phyloP scores from a whole-genome alignment of 2,329 filamentous ascomycete genomes.

The Graphium sp. region DNA sequence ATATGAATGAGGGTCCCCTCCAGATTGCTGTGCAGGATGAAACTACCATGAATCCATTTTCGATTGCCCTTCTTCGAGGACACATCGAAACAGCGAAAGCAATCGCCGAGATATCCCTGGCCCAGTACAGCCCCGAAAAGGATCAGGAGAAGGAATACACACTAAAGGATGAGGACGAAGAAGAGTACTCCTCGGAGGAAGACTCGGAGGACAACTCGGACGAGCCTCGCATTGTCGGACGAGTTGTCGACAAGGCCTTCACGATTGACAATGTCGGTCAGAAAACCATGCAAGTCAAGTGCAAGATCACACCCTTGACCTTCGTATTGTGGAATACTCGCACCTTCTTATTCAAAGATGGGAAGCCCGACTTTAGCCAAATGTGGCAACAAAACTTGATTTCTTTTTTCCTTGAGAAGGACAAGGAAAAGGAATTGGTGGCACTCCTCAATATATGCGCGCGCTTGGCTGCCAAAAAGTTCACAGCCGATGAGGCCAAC shows the following conservation, averaged over 20 bases:
- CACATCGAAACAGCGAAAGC: constrained; percentile 46
- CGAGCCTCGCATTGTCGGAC: constrained; percentile 26
- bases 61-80: constrained; percentile 48
- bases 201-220: constrained; percentile 17
- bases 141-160: constrained; percentile 34
- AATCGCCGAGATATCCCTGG: constrained; percentile 53
- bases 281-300: constrained; percentile 49
- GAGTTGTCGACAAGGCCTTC: constrained; percentile 48
- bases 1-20: constrained; percentile 39
- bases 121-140: constrained; percentile 47
- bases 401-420: constrained; percentile 26
- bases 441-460: constrained; percentile 38
- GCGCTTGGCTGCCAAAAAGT: constrained; percentile 21
- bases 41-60: constrained; percentile 40
- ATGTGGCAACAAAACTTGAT: constrained; percentile 14
- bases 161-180: constrained; percentile 21
- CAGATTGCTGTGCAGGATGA: constrained; percentile 43
- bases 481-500: constrained; percentile 14
- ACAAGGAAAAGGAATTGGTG: constrained; percentile 35
- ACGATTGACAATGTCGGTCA: constrained; percentile 65
- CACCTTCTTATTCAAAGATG: constrained; percentile 15
- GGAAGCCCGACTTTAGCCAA: constrained; percentile 9
- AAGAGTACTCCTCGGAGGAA: constrained; percentile 13
- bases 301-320: constrained; percentile 33
- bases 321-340: constrained; percentile 26